A percentile compares a stretch with the other conserved stretches of the same genome.
Evolutionary conservation across 805 yeast species (phyloP).

Genomic region (Suhomyces prunicola): DNA sequence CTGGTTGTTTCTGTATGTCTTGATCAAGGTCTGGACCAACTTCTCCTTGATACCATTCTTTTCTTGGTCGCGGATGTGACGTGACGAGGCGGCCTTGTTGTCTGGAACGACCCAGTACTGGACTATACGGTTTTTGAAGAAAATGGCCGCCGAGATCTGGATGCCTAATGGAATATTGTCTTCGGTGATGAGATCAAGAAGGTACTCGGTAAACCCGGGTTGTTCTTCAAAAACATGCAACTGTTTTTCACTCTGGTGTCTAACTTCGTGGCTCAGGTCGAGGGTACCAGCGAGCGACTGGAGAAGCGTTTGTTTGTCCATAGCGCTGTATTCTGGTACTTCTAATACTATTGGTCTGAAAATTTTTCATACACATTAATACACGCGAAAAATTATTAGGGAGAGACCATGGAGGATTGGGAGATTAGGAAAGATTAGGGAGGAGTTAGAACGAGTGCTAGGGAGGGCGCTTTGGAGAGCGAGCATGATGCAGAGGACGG

Average conservation of each 20-base stretch:
- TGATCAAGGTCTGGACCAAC: conserved; percentile 40
- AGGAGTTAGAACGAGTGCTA: background rate
- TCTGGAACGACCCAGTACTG: conserved; percentile 39
- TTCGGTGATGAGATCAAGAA: conserved; percentile 50
- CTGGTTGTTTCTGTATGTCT: conserved; percentile 30
- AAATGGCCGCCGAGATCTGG: conserved; percentile 42
- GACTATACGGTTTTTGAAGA: conserved; percentile 41
- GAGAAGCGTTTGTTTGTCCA: conserved; percentile 52
- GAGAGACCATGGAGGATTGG: background rate
- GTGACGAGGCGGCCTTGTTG: conserved; percentile 20
- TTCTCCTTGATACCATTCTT: conserved; percentile 35
- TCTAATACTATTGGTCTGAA: background rate
- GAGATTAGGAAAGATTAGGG: background rate
- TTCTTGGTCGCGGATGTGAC: conserved; percentile 30
- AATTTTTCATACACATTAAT: background rate
- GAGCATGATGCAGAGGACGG: no score
- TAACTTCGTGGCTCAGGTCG: conserved; percentile 46
- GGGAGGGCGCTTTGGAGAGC: no score
- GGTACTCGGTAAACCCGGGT: conserved; percentile 55
- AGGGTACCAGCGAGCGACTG: conserved; percentile 52
- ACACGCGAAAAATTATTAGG: background rate
- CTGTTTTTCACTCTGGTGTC: conserved; percentile 54
- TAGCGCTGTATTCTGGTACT: conserved; percentile 13
- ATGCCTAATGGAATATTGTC: conserved; percentile 40
- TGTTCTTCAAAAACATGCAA: conserved; percentile 50